Base-by-base conservation (phyloP, 2,329 filamentous ascomycete species). In the Hypomyces rosellus region DNA sequence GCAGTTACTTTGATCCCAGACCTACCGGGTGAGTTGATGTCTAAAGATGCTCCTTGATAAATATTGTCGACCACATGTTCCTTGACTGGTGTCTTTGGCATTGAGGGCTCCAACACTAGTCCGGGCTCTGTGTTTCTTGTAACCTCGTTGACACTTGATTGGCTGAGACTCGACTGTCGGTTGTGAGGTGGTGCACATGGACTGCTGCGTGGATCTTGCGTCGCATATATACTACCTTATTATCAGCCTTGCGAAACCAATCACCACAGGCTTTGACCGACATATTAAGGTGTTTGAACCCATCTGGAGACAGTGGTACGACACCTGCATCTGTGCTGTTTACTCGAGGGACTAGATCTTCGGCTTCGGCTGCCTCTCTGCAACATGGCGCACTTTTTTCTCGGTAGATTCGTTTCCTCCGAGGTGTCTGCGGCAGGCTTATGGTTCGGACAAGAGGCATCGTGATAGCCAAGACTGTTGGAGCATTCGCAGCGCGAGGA, bases 171-270 rank as follows among this genome's bases (percentile, higher is more conserved):
- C 6, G 25, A 11, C 6, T 2, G 25, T 30, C 6, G 25, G 9
- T 30, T 8, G 2, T 30, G 39, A 13, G 39, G 14, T 15, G 18
- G 11, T 30, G 8, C 2, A 15, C 18, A 30, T 42, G 15, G 16
- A 5, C 6, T 7, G 25, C 15, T 11, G 2, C n/a, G 30, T 16
- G 36, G 13, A 34, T 30, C 3, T 20, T 40, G 60, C 7, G 59
- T 61, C 37, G 51, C 58, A 16, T 52, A 54, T 6, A 63, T 53
- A 2, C 61, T 63, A 30, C 33, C n/a, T 22, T 15, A 38, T 41
- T 7, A 38, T 46, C 44, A 38, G 44, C 13, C 34, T 4, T 20
- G n/a, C 13, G n/a, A 11, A 7, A 25, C 13, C 38, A 36, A 20
- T 25, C 12, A 13, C 3, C 16, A 5, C 4, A 5, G 20, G 9